A percentile compares a stretch with the other conserved stretches of the same genome.
phyloP scores from a whole-genome alignment of 495 filamentous ascomycete species.

The Annulohypoxylon moriforme region DNA sequence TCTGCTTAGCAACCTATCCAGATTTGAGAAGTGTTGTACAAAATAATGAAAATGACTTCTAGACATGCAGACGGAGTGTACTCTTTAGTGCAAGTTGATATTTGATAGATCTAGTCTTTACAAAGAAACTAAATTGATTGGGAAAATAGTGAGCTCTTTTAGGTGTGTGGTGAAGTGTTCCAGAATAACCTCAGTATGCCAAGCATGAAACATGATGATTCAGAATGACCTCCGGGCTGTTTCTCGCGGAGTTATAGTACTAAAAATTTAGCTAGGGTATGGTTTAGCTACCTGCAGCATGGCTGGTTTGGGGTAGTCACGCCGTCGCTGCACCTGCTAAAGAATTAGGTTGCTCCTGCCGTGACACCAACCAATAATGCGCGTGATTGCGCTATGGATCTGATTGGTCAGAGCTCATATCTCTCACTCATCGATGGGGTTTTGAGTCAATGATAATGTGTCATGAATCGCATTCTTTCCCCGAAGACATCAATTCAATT shows the following conservation, averaged over 20 bases:
- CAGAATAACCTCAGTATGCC: background rate
- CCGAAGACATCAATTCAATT: background rate
- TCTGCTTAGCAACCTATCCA: conserved; percentile 14
- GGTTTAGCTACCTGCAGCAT: conserved; percentile 6
- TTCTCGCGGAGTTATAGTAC: background rate
- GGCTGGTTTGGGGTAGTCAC: conserved; percentile 13
- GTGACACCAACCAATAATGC: conserved; percentile 33
- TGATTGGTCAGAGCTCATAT: conserved; percentile 47
- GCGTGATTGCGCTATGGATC: conserved; percentile 44
- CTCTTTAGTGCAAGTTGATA: conserved; percentile 15
- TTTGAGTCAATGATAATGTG: conserved; percentile 42
- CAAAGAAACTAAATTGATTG: conserved; percentile 20
- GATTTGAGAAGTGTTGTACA: conserved; percentile 1
- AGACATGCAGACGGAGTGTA: conserved; percentile 11
- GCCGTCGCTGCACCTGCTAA: conserved; percentile 16
- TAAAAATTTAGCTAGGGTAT: background rate
- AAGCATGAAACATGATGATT: conserved; percentile 1
- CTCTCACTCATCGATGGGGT: background rate
- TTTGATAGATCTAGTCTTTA: conserved; percentile 23
- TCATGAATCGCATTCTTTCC: conserved; percentile 41
- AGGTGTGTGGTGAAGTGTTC: background rate
- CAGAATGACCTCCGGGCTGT: background rate
- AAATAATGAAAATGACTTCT: conserved; percentile 14
- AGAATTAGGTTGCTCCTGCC: background rate
- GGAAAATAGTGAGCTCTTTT: background rate